A percentile compares a stretch with the other conserved stretches of the same genome.
These are phyloP conservation scores for Puccinia triticina DNA, from an alignment of 1,284 basidiomycete species.

Conservation along the genomic window DNA sequence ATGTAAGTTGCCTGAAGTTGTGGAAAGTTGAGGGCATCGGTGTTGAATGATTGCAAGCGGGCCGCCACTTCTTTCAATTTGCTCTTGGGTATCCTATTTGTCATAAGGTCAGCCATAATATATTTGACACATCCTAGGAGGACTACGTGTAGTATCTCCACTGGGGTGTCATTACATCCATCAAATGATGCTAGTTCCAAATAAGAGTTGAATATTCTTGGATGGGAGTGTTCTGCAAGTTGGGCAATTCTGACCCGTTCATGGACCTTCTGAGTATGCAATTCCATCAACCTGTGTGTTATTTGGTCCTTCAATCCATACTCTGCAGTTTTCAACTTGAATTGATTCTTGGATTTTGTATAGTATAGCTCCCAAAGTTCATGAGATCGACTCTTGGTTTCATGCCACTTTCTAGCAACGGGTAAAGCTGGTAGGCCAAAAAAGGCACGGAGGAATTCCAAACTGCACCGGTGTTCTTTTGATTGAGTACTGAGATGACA, in stretches of 20 bases:
- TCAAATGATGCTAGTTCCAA: not conserved
- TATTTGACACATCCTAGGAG: slow-evolving; percentile 13
- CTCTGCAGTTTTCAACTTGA: not conserved
- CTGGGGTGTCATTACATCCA: slow-evolving; percentile 1
- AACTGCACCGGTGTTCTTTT: not conserved
- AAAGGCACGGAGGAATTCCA: not conserved
- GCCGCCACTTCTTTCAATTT: not conserved
- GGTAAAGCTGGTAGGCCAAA: not conserved
- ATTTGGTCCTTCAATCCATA: slow-evolving; percentile 8
- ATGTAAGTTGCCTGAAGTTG: slow-evolving; percentile 56
- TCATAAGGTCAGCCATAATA: not conserved
- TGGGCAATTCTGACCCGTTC: not conserved
- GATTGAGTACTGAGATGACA: not conserved
- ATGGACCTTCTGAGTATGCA: not conserved
- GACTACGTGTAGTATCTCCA: not conserved
- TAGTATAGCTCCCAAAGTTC: not conserved
- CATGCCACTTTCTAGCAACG: not conserved
- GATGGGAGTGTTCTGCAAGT: not conserved
- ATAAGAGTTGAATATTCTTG: not conserved
- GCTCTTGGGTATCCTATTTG: not conserved
- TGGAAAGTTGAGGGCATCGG: slow-evolving; percentile 57
- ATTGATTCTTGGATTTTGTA: not conserved
- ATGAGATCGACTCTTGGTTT: not conserved
- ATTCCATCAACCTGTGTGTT: not conserved
- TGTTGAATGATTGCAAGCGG: slow-evolving; percentile 53